Base-by-base conservation (phyloP, 495 filamentous ascomycete species). In the Neurospora terricola region DNA sequence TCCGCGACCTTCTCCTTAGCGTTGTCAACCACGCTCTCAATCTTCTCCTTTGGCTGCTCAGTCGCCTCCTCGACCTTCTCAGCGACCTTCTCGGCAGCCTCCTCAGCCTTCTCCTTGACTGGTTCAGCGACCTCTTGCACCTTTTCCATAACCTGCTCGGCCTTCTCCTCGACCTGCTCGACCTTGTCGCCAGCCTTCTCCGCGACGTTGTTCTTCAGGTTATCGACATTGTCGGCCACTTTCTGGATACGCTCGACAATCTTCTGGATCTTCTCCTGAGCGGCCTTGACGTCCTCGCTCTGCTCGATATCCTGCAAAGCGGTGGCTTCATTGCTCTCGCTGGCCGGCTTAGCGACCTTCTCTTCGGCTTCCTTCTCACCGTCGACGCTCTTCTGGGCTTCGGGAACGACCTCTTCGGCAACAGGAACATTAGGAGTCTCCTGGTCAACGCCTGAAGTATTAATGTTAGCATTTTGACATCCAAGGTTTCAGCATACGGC, bases 251-350 rank as follows among this genome's bases (percentile, higher is more conserved):
- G 54, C 54, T 66, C 54, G 11, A 66, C 27, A 9, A 66, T 66
- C 7, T 18, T 66, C 54, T 66, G 54, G 27, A 66, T 34, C 14
- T 14, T 66, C 54, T 66, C 54, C 30, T 66, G 27, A 18, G 54
- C 54, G 54, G 54, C 27, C 54, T 18, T 66, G 21, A 18, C 23
- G 5, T 45, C 70, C 39, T 30, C 38, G 21, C 38, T 45, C 16
- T 30, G 18, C 23, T 59, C 27, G 30, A 34, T 66, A 3, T 68
- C 54, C n/a, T 16, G 27, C 54, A 27, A 66, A 18, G 27, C 76
- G 4, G 83, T 86, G 8, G 91, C 91, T 80, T 91, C 91, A 74
- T 90, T 89, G n/a, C 85, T 88, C 80, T 94, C 91, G 75, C 90
- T 93, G 38, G 91, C 92, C 27, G 92, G 93, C 82, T 91, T 91